Evolutionary conservation across 352 stramenopile genomes (phyloP), one percentile per base, ranked within the genome.

Genomic region (Pythium grandisporangium): DNA sequence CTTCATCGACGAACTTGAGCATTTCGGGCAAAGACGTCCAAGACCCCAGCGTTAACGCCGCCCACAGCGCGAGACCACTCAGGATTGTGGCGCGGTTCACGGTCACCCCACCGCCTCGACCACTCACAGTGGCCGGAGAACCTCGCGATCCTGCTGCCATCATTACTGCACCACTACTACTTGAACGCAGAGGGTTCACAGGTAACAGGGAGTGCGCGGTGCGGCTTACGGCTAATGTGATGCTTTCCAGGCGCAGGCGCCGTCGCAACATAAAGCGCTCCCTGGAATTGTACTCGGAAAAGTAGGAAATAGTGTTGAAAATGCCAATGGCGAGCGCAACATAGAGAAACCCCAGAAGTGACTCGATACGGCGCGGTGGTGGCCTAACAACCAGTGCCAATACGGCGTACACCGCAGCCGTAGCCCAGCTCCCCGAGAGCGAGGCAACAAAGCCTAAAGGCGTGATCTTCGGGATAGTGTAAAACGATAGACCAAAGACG

Each of bases 231-330:
- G 78, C 78, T 7, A 91, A 41, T 10, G 73, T 78, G 43, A 91
- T 91, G 50, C 78, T 86, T 51, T 91, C 78, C 29, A 68, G 68
- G n/a, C 68, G 56, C 32, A 91, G 48, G 10, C 78, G 58, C 3
- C 72, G 67, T 5, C 72, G 72, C 20, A 91, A 42, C 25, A 82
- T 69, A 45, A 88, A 91, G 7, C 78, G 70, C 49, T 91, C 78
- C 11, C 78, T 59, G 19, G 72, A 78, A 60, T 86, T 88, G 49
- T 85, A 88, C 61, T 91, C 78, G 2, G 72, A 86, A 48, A 85
- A 91, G 59, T 91, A 91, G 22, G 78, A 72, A 55, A 91, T 87
- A 4, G 69, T 84, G 37, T 87, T 91, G 48, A 91, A 91, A 29
- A 88, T 76, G 56, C 72, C 80, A 17, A 88, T 76, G 20, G 85